Conservation (phyloP, 2,329 filamentous ascomycete genomes). For the Alternaria sp. region DNA sequence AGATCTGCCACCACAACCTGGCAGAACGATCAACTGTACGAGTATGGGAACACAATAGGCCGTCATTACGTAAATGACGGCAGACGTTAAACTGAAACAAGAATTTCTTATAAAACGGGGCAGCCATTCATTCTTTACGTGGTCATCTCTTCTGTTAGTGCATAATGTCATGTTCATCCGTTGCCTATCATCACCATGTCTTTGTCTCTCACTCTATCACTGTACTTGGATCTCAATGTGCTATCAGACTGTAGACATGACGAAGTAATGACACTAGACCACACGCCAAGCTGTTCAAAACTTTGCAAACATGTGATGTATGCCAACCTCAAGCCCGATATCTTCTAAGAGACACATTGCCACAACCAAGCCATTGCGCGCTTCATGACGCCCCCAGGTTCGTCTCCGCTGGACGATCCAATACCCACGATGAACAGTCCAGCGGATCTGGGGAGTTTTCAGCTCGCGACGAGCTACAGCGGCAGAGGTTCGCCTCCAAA, state of each 20-base stretch:
- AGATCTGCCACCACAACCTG: background rate
- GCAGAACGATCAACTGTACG: conserved; percentile 22
- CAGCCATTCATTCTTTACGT: conserved; percentile 48
- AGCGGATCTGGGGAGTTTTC: background rate
- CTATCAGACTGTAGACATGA: background rate
- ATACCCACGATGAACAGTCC: background rate
- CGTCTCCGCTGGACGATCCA: background rate
- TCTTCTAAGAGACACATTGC: rapidly evolving
- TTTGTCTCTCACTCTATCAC: background rate
- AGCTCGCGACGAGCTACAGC: background rate
- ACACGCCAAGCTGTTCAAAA: background rate
- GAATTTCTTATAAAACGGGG: conserved; percentile 39
- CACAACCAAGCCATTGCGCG: background rate
- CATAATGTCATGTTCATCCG: conserved; percentile 48
- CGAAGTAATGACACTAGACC: background rate
- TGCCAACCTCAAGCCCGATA: too few relatives aligned
- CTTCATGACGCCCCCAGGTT: background rate
- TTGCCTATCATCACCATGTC: conserved; percentile 45
- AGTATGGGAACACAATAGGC: conserved; percentile 17
- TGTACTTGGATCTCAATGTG: background rate
- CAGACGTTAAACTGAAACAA: conserved; percentile 23
- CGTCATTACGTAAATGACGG: conserved; percentile 4
- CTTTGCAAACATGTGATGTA: background rate
- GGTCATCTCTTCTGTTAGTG: conserved; percentile 37
- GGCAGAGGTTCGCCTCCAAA: conserved; percentile 23